Conservation (phyloP, 169 alveolate species). For the Neospora caninum region DNA sequence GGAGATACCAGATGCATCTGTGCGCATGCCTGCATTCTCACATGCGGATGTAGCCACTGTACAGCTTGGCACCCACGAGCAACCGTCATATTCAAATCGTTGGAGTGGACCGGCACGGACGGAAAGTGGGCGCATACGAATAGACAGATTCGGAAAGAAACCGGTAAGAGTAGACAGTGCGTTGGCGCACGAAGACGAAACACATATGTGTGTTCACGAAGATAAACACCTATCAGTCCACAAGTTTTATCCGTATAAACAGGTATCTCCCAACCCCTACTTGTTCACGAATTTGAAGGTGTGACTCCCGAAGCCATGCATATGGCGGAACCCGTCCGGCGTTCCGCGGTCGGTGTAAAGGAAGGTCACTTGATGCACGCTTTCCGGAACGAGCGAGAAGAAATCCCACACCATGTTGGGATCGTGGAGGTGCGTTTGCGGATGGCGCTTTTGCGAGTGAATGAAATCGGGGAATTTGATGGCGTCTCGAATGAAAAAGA, state of each 20-base stretch:
- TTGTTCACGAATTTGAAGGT: slow-evolving; percentile 84
- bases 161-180: no score
- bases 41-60: no score
- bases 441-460: slow-evolving; percentile 83
- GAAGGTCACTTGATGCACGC: slow-evolving; percentile 78
- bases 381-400: slow-evolving; percentile 80
- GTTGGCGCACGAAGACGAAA: no score
- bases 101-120: no score
- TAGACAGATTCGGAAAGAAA: no score
- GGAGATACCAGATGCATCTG: neutral
- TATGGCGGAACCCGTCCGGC: slow-evolving; percentile 83
- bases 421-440: slow-evolving; percentile 78
- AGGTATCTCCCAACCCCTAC: neutral
- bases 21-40: neutral
- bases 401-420: slow-evolving; percentile 77
- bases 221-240: no score
- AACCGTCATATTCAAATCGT: no score
- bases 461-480: slow-evolving; percentile 86
- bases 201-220: no score
- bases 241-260: no score
- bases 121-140: no score
- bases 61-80: no score
- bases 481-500: slow-evolving; percentile 85
- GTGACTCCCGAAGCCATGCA: slow-evolving; percentile 83
- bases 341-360: slow-evolving; percentile 84